Evolutionary conservation across 768 basidiomycete species (phyloP).

Genomic region (Amanita exitialis): DNA sequence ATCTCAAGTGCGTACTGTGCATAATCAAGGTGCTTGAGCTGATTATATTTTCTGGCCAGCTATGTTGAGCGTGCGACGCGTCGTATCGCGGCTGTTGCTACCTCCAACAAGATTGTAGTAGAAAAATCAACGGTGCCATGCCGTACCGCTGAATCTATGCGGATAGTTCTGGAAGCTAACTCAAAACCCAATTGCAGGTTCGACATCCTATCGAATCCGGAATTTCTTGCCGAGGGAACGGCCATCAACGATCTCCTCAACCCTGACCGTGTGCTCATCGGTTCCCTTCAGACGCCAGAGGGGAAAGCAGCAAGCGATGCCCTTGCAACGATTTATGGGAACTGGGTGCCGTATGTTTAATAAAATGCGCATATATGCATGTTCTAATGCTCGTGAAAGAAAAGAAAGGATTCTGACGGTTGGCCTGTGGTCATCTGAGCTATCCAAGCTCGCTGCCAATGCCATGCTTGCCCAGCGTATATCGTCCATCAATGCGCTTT

Average conservation of each 20-base stretch:
- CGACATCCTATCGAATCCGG: slow-evolving; percentile 98
- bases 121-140: slow-evolving; percentile 99
- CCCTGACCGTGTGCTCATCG: slow-evolving; percentile 96
- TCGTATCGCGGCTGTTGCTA: slow-evolving; percentile 87
- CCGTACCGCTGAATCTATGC: slow-evolving; percentile 98
- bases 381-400: slow-evolving; percentile 22
- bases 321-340: slow-evolving; percentile 76
- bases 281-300: slow-evolving; percentile 84
- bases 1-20: slow-evolving; percentile 66
- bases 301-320: slow-evolving; percentile 74
- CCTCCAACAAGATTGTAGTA: slow-evolving; percentile 92
- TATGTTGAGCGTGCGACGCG: slow-evolving; percentile 97
- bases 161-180: slow-evolving; percentile 97
- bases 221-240: slow-evolving; percentile 98
- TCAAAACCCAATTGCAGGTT: slow-evolving; percentile 86
- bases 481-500: slow-evolving; percentile 95
- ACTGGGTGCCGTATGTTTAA: slow-evolving; percentile 86
- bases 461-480: slow-evolving; percentile 99
- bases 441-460: slow-evolving; percentile 97
- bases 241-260: slow-evolving; percentile 82
- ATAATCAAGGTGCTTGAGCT: slow-evolving; percentile 9
- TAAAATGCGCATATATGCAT: slow-evolving; percentile 1
- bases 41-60: slow-evolving; percentile 30
- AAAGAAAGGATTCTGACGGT: slow-evolving; percentile 80
- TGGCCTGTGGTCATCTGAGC: slow-evolving; percentile 96